These are phyloP conservation scores for Pythium scleroteichum DNA, from an alignment of 352 stramenopile species.

Conservation along the genomic window DNA sequence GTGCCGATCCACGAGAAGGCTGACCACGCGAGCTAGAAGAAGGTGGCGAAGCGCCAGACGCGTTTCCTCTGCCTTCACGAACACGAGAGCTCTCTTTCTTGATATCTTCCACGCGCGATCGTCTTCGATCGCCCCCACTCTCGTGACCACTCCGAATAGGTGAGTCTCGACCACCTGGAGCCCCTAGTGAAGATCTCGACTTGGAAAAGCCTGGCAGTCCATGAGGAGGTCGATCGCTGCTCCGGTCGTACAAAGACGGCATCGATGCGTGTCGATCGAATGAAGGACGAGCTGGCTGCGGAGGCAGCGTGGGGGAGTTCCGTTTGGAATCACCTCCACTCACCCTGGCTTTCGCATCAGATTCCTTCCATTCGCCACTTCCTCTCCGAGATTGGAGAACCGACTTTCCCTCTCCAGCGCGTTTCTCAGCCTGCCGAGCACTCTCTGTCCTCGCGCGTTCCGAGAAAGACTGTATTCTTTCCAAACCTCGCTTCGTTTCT, in stretches of 20 bases:
- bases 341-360: conserved; percentile 1
- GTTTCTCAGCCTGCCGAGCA: no score
- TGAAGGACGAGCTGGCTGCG: conserved; percentile 25
- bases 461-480: no score
- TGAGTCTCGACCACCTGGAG: conserved; percentile 19
- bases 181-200: conserved; percentile 17
- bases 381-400: conserved; percentile 9
- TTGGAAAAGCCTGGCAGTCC: conserved; percentile 13
- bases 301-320: conserved; percentile 13
- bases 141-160: conserved; percentile 15
- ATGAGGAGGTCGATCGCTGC: conserved; percentile 15
- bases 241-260: conserved; percentile 20
- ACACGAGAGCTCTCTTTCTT: conserved; percentile 24
- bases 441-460: no score
- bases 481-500: no score
- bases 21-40: conserved; percentile 15
- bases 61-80: conserved; percentile 9
- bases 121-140: conserved; percentile 10
- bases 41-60: conserved; percentile 14
- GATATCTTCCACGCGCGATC: conserved; percentile 27
- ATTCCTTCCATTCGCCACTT: conserved; percentile 29
- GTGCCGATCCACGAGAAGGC: neutral
- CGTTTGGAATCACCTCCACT: conserved; percentile 2
- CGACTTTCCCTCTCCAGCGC: neutral
- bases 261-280: conserved; percentile 62